phyloP scores from a whole-genome alignment of 1,284 basidiomycete species.

The Heterobasidion irregulare region DNA sequence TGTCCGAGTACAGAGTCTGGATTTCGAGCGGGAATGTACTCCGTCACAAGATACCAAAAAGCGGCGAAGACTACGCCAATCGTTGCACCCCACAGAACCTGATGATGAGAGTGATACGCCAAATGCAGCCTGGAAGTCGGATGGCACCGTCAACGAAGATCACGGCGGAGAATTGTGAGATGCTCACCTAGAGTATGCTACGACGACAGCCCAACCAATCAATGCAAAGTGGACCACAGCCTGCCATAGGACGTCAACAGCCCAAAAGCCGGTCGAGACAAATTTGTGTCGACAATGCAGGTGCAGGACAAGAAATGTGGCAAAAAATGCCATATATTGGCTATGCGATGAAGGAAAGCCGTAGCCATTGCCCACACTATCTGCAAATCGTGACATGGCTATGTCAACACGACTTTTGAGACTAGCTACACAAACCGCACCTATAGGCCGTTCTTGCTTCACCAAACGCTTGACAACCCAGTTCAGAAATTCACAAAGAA shows the following conservation, averaged over 20 bases:
- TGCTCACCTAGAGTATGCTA: slow-evolving; percentile 72
- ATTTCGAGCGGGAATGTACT: slow-evolving; percentile 45
- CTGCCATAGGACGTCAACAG: slow-evolving; percentile 44
- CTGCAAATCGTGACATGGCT: slow-evolving; percentile 22
- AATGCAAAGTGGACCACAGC: slow-evolving; percentile 41
- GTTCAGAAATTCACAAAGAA: slow-evolving; percentile 68
- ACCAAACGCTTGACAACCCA: slow-evolving; percentile 61
- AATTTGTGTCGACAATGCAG: slow-evolving; percentile 66
- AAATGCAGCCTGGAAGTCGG: slow-evolving; percentile 48
- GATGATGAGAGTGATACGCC: slow-evolving; percentile 63
- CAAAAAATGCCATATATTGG: slow-evolving; percentile 86
- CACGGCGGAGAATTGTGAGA: background rate
- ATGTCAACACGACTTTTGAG: slow-evolving; percentile 2
- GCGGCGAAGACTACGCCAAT: slow-evolving; percentile 59
- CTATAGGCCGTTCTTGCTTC: slow-evolving; percentile 60
- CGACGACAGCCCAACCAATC: slow-evolving; percentile 45
- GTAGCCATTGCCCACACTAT: slow-evolving; percentile 63
- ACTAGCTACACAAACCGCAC: slow-evolving; percentile 29
- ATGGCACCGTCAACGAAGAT: slow-evolving; percentile 1
- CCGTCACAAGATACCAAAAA: slow-evolving; percentile 49
- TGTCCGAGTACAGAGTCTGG: slow-evolving; percentile 48
- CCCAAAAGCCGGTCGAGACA: slow-evolving; percentile 35
- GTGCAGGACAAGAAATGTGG: slow-evolving; percentile 69
- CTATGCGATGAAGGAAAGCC: slow-evolving; percentile 86
- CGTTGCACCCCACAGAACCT: slow-evolving; percentile 66